Conservation (phyloP, 2,329 filamentous ascomycete genomes). For the Hirsutella rhossiliensis region DNA sequence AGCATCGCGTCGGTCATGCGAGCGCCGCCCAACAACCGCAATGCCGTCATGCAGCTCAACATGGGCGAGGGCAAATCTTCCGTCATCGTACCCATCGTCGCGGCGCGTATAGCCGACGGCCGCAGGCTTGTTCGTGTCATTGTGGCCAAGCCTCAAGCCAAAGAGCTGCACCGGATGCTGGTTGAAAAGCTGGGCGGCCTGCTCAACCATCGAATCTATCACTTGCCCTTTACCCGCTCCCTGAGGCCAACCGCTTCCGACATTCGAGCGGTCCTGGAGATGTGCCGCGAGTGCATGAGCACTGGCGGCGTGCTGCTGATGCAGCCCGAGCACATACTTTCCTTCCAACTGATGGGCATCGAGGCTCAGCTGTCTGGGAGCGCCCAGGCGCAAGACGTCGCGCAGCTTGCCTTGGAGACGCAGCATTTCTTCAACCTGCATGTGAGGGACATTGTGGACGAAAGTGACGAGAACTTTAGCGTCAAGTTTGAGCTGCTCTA, state of each 20-base stretch:
- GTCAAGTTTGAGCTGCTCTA: slow-evolving; percentile 49
- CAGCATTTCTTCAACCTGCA: slow-evolving; percentile 29
- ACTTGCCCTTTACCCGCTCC: slow-evolving; percentile 14
- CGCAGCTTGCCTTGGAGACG: slow-evolving; percentile 4
- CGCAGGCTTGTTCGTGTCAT: slow-evolving; percentile 39
- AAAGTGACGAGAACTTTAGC: slow-evolving; percentile 49
- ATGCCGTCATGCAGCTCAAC: slow-evolving; percentile 49
- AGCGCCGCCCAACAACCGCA: slow-evolving; percentile 20
- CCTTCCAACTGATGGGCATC: slow-evolving; percentile 46
- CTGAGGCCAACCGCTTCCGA: slow-evolving; percentile 19
- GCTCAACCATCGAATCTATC: slow-evolving; percentile 11
- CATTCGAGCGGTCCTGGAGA: slow-evolving; percentile 19
- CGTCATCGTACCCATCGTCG: slow-evolving; percentile 52
- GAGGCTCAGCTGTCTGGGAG: slow-evolving; percentile 20
- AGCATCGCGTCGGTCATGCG: slow-evolving; percentile 45
- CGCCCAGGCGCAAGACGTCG: background rate
- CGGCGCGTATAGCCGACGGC: slow-evolving; percentile 36
- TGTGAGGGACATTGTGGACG: slow-evolving; percentile 46
- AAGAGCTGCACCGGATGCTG: slow-evolving; percentile 44
- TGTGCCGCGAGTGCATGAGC: slow-evolving; percentile 31
- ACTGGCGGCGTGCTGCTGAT: slow-evolving; percentile 41
- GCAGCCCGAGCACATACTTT: slow-evolving; percentile 51
- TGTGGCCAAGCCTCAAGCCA: slow-evolving; percentile 39
- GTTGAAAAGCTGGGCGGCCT: slow-evolving; percentile 42
- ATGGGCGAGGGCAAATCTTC: slow-evolving; percentile 61